These are phyloP conservation scores for Trichoderma endophyticum DNA, from an alignment of 2,329 filamentous ascomycete genomes.

Conservation along the genomic window DNA sequence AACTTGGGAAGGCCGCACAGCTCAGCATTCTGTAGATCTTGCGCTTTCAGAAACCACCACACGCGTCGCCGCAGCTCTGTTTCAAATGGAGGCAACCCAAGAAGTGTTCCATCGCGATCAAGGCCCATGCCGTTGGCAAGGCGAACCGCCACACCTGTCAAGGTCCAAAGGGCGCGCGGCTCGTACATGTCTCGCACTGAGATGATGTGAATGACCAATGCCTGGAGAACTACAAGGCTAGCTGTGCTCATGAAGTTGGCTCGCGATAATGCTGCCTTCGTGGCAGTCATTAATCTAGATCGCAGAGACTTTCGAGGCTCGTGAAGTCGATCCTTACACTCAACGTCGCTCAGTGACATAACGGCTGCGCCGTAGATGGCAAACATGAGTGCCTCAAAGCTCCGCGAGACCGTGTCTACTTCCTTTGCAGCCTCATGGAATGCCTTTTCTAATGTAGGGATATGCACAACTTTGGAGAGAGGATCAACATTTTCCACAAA, in stretches of 20 bases:
- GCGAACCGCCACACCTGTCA: conserved; percentile 6
- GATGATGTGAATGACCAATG: conserved; percentile 4
- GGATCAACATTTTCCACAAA: conserved; percentile 9
- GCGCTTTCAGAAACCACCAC: conserved; percentile 1
- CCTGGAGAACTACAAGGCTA: not conserved
- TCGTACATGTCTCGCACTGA: not conserved
- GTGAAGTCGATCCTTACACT: conserved; percentile 1
- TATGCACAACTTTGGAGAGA: conserved; percentile 4
- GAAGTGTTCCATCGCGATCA: conserved; percentile 4
- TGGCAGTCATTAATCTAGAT: not conserved
- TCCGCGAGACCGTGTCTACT: not conserved
- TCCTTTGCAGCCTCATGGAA: not conserved
- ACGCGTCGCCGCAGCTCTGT: not conserved
- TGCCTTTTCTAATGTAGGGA: not conserved
- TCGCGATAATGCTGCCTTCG: not conserved
- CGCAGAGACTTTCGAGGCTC: not conserved
- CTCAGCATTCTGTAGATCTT: not conserved
- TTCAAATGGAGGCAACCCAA: not conserved
- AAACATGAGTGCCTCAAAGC: conserved; percentile 11
- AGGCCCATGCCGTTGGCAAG: not conserved
- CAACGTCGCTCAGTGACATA: conserved; percentile 2
- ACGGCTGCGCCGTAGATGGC: conserved; percentile 5
- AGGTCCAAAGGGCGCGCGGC: not conserved
- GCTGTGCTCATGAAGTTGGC: not conserved
- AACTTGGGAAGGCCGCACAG: conserved; percentile 7